Evolutionary conservation across 768 basidiomycete species (phyloP).

Genomic region (Suillus weaverae): DNA sequence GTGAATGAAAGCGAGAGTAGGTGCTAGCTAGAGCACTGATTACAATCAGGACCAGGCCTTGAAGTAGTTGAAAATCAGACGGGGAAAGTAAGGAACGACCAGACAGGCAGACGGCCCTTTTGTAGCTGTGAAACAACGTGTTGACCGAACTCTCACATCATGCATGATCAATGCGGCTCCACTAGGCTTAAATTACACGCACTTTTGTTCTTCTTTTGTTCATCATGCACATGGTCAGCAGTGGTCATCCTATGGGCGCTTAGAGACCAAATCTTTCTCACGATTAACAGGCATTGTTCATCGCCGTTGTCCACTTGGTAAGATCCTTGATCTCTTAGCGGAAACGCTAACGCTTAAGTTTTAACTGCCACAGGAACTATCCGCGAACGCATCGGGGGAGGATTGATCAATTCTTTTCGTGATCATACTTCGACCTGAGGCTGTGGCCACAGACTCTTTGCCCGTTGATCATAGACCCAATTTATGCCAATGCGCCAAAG

Average conservation of each 20-base stretch:
- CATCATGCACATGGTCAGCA: not conserved
- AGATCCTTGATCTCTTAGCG: not conserved
- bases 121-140: not conserved
- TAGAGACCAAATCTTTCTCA: not conserved
- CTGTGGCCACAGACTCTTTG: not conserved
- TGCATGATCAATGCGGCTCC: not conserved
- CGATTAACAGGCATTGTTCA: not conserved
- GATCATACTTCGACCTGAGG: not conserved
- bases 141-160: not conserved
- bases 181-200: not conserved
- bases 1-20: constrained; percentile 6
- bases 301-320: not conserved
- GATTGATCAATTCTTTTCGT: not conserved
- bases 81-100: not conserved
- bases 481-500: not conserved
- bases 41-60: constrained; percentile 1
- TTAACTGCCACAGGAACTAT: not conserved
- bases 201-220: constrained; percentile 3
- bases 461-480: not conserved
- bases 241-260: not conserved
- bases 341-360: not conserved
- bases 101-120: not conserved
- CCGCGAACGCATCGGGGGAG: not conserved
- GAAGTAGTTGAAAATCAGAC: not conserved
- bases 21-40: constrained; percentile 12